Conservation (phyloP, 352 stramenopile genomes). For the Pythium phragmitis region DNA sequence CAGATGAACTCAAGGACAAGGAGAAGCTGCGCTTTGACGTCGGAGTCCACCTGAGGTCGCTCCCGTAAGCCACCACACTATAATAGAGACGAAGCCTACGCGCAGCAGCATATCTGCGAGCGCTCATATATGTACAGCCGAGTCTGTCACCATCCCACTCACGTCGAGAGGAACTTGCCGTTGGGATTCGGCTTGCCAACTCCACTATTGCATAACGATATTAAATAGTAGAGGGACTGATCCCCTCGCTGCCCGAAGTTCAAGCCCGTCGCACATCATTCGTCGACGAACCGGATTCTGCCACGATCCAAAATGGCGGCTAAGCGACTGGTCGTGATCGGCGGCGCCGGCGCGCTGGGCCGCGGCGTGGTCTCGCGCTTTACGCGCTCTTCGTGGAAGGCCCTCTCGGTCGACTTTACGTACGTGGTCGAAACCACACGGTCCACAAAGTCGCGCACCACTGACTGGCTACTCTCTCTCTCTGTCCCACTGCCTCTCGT, state of each 20-base stretch:
- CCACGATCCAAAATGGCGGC: slow-evolving; percentile 16
- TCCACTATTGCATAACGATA: neutral
- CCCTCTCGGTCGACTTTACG: slow-evolving; percentile 71
- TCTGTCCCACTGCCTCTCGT: neutral
- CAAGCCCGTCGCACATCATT: slow-evolving; percentile 15
- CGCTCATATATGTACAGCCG: too few relatives aligned
- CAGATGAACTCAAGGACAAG: slow-evolving; percentile 69
- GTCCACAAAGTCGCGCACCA: too few relatives aligned
- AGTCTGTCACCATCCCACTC: neutral
- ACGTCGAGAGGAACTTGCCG: neutral
- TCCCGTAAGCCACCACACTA: neutral
- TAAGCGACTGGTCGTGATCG: slow-evolving; percentile 77
- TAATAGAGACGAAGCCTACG: neutral
- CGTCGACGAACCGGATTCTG: neutral
- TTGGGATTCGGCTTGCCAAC: neutral
- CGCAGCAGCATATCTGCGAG: too few relatives aligned
- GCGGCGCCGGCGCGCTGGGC: slow-evolving; percentile 70
- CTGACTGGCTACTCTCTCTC: too few relatives aligned
- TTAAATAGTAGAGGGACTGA: slow-evolving; percentile 6
- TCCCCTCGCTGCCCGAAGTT: slow-evolving; percentile 12
- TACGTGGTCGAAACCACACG: slow-evolving; percentile 22
- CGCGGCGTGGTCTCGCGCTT: slow-evolving; percentile 68
- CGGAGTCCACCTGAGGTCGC: slow-evolving; percentile 45
- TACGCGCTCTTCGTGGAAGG: slow-evolving; percentile 55
- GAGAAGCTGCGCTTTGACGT: slow-evolving; percentile 56